Evolutionary conservation across 2,329 filamentous ascomycete genomes (phyloP), one percentile per base, ranked within the genome.

Genomic region (Ceratocystis colombiana): DNA sequence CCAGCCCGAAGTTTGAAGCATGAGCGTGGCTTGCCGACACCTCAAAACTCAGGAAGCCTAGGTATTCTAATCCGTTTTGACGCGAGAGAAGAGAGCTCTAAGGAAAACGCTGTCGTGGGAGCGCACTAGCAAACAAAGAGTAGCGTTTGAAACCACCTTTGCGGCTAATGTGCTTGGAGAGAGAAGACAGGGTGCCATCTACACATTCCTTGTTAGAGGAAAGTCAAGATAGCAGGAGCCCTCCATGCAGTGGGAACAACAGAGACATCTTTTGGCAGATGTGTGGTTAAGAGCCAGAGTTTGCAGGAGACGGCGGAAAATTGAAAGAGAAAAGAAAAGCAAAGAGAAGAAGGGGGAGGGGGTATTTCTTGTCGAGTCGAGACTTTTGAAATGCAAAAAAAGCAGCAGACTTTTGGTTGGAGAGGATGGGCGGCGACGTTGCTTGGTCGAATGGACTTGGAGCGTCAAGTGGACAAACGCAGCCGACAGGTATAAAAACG

Each of bases 401-500:
- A 50, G 44, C 61, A 46, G 45, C 45, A 48, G 20, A 25, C 30
- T 53, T 63, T 62, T 44, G 25, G 59, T 28, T 22, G 33, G n/a
- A 28, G 25, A 46, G 63, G 48, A 17, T 22, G 12, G 28, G 28
- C 22, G n/a, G 45, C 20, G 41, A n/a, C 45, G 45, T 48, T 64
- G 69, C 66, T 68, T 70, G 70, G 62, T 25, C 33, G 33, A 41
- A n/a, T 33, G 30, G 62, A 37, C 46, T 61, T 53, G 62, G 63
- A 37, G 37, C 12, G 53, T 57, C n/a, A 37, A 50, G 41, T 12
- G 20, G 63, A 57, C 10, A 41, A 17, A 67, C n/a, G 50, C 10
- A n/a, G 25, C 3, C 20, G 17, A 46, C 5, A 45, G 28, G 30
- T 48, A 22, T 25, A n/a, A 57, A 41, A 30, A 30, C 53, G 25